Evolutionary conservation across 345 rosid species (phyloP).

Genomic region (Citrus unshiu): DNA sequence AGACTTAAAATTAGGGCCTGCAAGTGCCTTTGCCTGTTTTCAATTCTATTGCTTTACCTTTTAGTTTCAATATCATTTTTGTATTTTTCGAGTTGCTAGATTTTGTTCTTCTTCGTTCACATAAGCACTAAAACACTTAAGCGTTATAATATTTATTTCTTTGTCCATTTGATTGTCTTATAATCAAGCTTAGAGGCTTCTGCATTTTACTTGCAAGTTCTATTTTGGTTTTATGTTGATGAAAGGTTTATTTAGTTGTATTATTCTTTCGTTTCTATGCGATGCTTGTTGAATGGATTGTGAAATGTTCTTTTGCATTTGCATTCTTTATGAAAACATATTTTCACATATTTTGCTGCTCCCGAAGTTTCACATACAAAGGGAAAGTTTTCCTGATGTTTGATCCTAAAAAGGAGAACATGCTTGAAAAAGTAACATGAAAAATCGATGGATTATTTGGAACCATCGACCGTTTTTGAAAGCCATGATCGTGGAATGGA

Average conservation of each 20-base stretch:
- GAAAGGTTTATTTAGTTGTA: background rate
- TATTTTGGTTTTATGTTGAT: background rate
- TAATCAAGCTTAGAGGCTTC: background rate
- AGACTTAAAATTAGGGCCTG: background rate
- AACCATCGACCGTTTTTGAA: background rate
- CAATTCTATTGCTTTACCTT: background rate
- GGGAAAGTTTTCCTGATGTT: background rate
- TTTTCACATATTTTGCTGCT: background rate
- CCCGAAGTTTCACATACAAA: too few relatives aligned
- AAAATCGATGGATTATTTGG: background rate
- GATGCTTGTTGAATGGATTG: background rate
- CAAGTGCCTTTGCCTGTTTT: background rate
- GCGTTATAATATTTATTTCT: background rate
- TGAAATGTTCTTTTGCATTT: background rate
- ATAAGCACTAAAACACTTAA: background rate
- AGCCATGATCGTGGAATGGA: background rate
- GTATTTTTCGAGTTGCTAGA: background rate
- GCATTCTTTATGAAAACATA: background rate
- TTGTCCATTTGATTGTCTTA: background rate
- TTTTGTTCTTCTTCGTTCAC: background rate
- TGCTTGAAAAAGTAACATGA: slow-evolving; percentile 1
- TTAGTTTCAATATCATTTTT: background rate
- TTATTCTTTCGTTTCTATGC: background rate
- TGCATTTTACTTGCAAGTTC: background rate
- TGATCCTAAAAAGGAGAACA: background rate